phyloP scores from a whole-genome alignment of 768 basidiomycete genomes.

The Leccinum disarticulatum region DNA sequence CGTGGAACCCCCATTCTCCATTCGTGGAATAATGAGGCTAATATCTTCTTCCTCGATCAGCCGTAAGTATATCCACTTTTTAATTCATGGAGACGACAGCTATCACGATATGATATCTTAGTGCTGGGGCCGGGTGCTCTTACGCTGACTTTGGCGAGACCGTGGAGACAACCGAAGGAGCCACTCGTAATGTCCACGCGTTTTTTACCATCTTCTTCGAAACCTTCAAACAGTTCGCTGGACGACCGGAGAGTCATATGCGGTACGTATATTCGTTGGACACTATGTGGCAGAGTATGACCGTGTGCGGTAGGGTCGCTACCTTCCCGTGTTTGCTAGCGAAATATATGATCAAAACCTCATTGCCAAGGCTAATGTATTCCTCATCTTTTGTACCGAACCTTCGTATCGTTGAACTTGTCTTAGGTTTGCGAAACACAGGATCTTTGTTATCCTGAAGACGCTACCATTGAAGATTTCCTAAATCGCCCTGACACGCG shows the following conservation, averaged over 20 bases:
- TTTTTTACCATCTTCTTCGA: constrained; percentile 82
- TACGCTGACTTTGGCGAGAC: constrained; percentile 70
- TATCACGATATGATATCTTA: constrained; percentile 19
- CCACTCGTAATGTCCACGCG: constrained; percentile 70
- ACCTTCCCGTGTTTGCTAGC: constrained; percentile 73
- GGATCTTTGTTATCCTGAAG: constrained; percentile 41
- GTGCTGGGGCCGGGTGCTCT: constrained; percentile 70
- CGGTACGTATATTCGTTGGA: constrained; percentile 42
- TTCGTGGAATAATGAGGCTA: constrained; percentile 66
- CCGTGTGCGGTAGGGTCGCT: constrained; percentile 52
- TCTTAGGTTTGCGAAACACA: constrained; percentile 25
- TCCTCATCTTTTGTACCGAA: not conserved
- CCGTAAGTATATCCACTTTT: constrained; percentile 33
- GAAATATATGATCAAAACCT: constrained; percentile 75
- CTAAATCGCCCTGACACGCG: constrained; percentile 48
- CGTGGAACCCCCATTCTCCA: constrained; percentile 64
- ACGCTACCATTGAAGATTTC: constrained; percentile 41
- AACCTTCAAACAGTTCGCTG: constrained; percentile 70
- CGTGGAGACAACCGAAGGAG: constrained; percentile 76
- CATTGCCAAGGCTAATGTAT: constrained; percentile 41
- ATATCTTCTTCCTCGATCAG: constrained; percentile 73
- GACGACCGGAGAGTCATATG: constrained; percentile 71
- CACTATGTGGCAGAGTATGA: not conserved
- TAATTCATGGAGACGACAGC: not conserved
- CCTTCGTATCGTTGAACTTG: constrained; percentile 3